Evolutionary conservation across 208 protist genomes (phyloP).

Genomic region (Wallacemonas sp.): DNA sequence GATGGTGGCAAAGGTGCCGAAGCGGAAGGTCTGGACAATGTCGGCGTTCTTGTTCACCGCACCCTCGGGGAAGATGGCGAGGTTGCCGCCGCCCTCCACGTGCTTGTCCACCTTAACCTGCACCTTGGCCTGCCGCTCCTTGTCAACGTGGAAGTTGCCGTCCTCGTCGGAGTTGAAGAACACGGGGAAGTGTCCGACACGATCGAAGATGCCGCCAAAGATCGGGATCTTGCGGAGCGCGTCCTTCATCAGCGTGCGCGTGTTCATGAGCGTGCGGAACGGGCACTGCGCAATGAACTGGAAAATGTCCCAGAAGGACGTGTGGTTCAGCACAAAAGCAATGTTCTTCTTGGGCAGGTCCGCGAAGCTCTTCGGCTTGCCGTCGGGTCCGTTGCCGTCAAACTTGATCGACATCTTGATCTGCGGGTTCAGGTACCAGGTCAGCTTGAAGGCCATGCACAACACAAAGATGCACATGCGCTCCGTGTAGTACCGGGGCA

Average conservation of each 20-base stretch:
- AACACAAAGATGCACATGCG: constrained; percentile 30
- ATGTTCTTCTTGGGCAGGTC: constrained; percentile 31
- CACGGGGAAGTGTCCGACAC: constrained; percentile 64
- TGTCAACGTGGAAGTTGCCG: constrained; percentile 61
- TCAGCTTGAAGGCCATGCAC: constrained; percentile 29
- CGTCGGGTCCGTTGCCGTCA: constrained; percentile 38
- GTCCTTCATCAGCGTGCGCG: constrained; percentile 61
- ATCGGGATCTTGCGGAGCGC: constrained; percentile 56
- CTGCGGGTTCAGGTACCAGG: constrained; percentile 49
- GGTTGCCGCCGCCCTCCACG: constrained; percentile 35
- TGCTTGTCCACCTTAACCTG: constrained; percentile 30
- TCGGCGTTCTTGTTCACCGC: constrained; percentile 56
- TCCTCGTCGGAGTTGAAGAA: constrained; percentile 68
- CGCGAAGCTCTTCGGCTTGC: constrained; percentile 27
- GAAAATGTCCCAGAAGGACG: constrained; percentile 72
- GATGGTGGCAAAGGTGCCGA: constrained; percentile 58
- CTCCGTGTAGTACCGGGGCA: constrained; percentile 29
- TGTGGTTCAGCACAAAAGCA: constrained; percentile 62
- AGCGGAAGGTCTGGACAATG: constrained; percentile 50
- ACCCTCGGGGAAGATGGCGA: constrained; percentile 66
- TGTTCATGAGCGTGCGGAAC: constrained; percentile 27
- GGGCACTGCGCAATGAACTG: constrained; percentile 39
- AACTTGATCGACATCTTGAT: constrained; percentile 35
- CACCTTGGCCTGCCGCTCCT: constrained; percentile 54
- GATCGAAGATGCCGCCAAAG: constrained; percentile 57